Evolutionary conservation across 2,329 filamentous ascomycete species (phyloP), one percentile per base, ranked within the genome.

Genomic region (Onygena corvina): DNA sequence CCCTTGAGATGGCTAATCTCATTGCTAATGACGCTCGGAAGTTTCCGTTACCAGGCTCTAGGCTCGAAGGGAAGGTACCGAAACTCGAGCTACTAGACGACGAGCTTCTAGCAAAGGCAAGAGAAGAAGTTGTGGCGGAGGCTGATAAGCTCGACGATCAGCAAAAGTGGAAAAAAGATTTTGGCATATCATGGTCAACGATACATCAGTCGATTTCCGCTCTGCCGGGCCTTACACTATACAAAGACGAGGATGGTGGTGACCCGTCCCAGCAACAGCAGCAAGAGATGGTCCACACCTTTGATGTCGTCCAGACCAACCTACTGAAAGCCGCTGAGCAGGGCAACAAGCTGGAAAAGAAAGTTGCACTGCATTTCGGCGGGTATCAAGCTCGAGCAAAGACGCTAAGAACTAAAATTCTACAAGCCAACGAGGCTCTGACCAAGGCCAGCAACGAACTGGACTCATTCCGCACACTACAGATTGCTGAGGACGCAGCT

Each of bases 271-370:
- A 76, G 56, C 54, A 59, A 40, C 75, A 80, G 57, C 71, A 75
- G 52, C 67, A 71, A 12, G 69, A 79, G 23, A 79, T 90, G 71
- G 75, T 76, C 27, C 71, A 79, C 57, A 80, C 85, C 1, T 92
- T 94, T 56, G 81, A 92, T 54, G 75, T 75, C 40, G 76, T 88
- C 1, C 84, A 92, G 66, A 77, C 85, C 42, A 73, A 76, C 5
- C 84, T 94, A 54, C 76, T 85, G 57, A 71, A 76, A 2, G 80
- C 81, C 0, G 92, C 89, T 2, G 82, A 90, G 58, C 77, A 82
- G 50, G 86, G 85, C 48, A 86, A 87, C 62, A 93, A 90, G 66
- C 72, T 94, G 1, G 89, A 96, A 68, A 94, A 94, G 76, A 95
- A 92, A 67, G 77, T 98, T n/a, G 74, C 76, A 0, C 74, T 94